These are phyloP conservation scores for Ophiobolus disseminans DNA, from an alignment of 2,329 filamentous ascomycete species.

Conservation along the genomic window DNA sequence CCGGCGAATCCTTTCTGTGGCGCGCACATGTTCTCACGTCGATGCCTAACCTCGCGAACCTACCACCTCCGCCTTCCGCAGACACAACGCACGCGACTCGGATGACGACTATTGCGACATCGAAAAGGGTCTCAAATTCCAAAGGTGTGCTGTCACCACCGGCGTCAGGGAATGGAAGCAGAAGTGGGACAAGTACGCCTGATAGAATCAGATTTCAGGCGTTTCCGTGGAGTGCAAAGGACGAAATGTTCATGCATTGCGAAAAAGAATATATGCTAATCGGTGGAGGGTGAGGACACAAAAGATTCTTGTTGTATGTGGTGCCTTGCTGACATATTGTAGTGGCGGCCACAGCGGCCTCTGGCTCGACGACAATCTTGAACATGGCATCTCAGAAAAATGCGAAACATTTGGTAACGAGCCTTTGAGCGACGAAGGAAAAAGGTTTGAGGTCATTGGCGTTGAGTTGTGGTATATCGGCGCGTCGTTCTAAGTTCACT, in stretches of 20 bases:
- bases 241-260: constrained; percentile 96
- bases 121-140: too few relatives aligned
- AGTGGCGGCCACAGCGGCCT: constrained; percentile 87
- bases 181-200: constrained; percentile 63
- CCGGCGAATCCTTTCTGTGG: constrained; percentile 95
- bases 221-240: constrained; percentile 94
- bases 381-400: constrained; percentile 80
- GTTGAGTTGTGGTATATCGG: constrained; percentile 96
- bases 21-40: constrained; percentile 71
- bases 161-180: constrained; percentile 38
- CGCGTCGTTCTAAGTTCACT: constrained; percentile 16
- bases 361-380: constrained; percentile 88
- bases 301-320: too few relatives aligned
- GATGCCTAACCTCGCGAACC: constrained; percentile 55
- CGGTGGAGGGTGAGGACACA: constrained; percentile 77
- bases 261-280: constrained; percentile 84
- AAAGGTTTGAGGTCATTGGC: constrained; percentile 88
- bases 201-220: constrained; percentile 93
- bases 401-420: constrained; percentile 97
- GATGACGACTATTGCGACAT: constrained; percentile 63
- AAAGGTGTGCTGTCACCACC: constrained; percentile 39
- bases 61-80: constrained; percentile 73
- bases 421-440: constrained; percentile 87
- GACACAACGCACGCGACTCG: constrained; percentile 68
- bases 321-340: neutral